Evolutionary conservation across 257 asterid species (phyloP).

Genomic region (Solanum commersonii): DNA sequence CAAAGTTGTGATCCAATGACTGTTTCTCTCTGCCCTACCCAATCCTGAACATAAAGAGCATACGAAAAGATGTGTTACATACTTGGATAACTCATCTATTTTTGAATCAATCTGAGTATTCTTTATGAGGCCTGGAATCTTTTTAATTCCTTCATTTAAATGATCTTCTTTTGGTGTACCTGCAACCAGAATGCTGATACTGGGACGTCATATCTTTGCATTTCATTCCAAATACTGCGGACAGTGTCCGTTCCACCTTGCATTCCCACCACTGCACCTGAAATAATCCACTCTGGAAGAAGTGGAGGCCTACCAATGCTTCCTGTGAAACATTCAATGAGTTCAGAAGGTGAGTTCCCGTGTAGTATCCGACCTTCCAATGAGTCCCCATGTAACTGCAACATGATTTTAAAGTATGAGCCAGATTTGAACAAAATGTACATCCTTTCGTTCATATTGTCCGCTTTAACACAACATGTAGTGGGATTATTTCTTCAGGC

Average conservation of each 20-base stretch:
- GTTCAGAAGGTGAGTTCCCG: constrained; percentile 80
- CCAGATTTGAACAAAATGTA: not conserved
- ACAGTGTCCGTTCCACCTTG: constrained; percentile 83
- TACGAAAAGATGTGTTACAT: not conserved
- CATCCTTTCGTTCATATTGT: not conserved
- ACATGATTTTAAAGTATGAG: not conserved
- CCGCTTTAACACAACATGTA: not conserved
- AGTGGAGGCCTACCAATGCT: constrained; percentile 71
- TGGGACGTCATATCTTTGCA: constrained; percentile 58
- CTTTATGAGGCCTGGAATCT: not conserved
- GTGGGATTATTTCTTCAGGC: not conserved
- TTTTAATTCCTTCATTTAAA: not conserved
- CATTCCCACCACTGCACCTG: constrained; percentile 95
- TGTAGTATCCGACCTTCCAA: constrained; percentile 68
- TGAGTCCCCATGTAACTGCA: constrained; percentile 63
- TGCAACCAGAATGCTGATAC: constrained; percentile 96
- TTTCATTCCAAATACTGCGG: constrained; percentile 45
- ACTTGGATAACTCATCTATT: not conserved
- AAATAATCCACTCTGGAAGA: constrained; percentile 91
- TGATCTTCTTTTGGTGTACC: constrained; percentile 25
- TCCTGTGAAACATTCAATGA: constrained; percentile 71
- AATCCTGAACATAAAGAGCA: constrained; percentile 39
- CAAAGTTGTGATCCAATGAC: constrained; percentile 95
- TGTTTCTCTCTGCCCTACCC: constrained; percentile 95
- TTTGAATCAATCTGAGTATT: not conserved